Evolutionary conservation across 129 eudicot genomes (phyloP).

Genomic region (Chrysanthemum makinoi): DNA sequence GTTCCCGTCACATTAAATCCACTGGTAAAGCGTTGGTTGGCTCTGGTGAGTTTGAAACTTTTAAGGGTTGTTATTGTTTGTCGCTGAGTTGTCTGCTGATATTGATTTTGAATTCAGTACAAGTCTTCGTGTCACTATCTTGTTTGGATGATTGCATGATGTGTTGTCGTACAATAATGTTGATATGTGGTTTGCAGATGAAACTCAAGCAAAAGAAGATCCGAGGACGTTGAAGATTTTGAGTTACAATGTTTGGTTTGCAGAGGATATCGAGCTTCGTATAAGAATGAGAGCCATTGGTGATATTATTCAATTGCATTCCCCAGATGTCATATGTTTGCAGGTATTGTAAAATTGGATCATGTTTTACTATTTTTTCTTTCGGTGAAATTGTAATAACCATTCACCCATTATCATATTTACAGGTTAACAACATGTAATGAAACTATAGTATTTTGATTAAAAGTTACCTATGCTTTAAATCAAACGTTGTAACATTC

Average conservation of each 20-base stretch:
- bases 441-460: not conserved
- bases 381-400: too few species aligned
- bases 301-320: conserved; percentile 64
- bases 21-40: conserved; percentile 12
- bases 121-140: not conserved
- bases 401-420: too few species aligned
- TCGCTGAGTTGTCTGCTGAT: not conserved
- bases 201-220: conserved; percentile 21
- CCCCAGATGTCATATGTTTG: conserved; percentile 82
- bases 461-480: not conserved
- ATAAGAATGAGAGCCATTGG: conserved; percentile 83
- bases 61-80: not conserved
- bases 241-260: conserved; percentile 92
- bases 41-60: conserved; percentile 13
- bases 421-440: not conserved
- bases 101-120: not conserved
- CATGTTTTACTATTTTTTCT: too few species aligned
- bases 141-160: not conserved
- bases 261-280: conserved; percentile 75
- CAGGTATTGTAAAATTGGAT: conserved; percentile 46
- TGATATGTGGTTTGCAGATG: conserved; percentile 23
- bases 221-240: conserved; percentile 54
- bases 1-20: conserved; percentile 6
- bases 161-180: conserved; percentile 11
- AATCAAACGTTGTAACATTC: not conserved